Evolutionary conservation across 805 yeast genomes (phyloP), one percentile per base, ranked within the genome.

Genomic region (Schwanniomyces pseudopolymorphus): DNA sequence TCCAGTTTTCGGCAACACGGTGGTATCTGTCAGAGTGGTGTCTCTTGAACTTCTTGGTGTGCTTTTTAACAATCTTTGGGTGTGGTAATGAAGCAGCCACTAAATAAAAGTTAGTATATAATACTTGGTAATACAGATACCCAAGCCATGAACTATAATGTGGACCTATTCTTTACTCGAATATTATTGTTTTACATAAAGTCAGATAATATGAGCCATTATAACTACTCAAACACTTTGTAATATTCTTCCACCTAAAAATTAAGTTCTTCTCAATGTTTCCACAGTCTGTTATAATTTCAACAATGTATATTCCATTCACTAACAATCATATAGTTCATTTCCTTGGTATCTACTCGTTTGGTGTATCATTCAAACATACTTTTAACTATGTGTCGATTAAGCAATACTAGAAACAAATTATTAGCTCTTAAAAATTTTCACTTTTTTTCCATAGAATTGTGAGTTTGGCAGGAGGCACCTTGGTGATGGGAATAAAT

Each of bases 31-130:
- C 99, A 78, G 97, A 90, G 85, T 94, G 99, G 79, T 92, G 98
- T 84, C 99, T 90, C 92, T 91, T 95, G 88, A 94, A 94, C 85
- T 87, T 87, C 85, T 89, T 89, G 72, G 90, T 75, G 89, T 91
- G 94, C 90, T 94, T 94, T 92, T 94, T 95, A 78, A 92, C 97
- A 80, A 94, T 94, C 92, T 89, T 91, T 81, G 98, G 97, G 85
- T 89, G 96, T 72, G 96, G 88, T 74, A 89, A 80, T 69, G 96
- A 83, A 80, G 96, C 89, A 83, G 98, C 96, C 98, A 94, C 75
- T 68, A 59, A 33, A 19, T 33, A 36, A 46, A 51, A 43, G 55
- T 56, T 25, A 63, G 60, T 57, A 55, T 45, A 20, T 17, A 35
- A 38, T 35, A 13, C 37, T 13, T 14, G n/a, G 11, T 16, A 21